These are phyloP conservation scores for Leccinum barrowsii DNA, from an alignment of 768 basidiomycete genomes.

Conservation along the genomic window DNA sequence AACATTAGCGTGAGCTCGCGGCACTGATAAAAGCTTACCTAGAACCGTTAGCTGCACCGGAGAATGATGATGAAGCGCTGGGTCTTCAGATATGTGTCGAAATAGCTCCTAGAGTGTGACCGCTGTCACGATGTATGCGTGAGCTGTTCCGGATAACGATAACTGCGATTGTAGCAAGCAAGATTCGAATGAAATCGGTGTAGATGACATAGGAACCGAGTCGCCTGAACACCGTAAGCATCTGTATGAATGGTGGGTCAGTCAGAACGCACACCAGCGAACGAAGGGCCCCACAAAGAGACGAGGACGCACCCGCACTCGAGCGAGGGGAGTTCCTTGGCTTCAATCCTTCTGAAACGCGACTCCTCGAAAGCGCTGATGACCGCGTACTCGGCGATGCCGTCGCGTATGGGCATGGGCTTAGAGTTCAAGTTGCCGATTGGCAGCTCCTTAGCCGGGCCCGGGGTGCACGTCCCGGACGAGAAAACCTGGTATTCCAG, in stretches of 20 bases:
- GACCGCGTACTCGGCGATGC: slow-evolving; percentile 86
- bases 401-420: slow-evolving; percentile 65
- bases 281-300: neutral
- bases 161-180: no score
- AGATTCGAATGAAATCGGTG: no score
- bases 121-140: no score
- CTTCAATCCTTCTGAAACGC: slow-evolving; percentile 78
- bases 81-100: no score
- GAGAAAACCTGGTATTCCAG: slow-evolving; percentile 77
- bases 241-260: neutral
- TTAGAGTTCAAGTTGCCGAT: slow-evolving; percentile 80
- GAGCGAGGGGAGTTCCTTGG: slow-evolving; percentile 70
- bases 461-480: slow-evolving; percentile 54
- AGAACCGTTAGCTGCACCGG: no score
- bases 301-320: slow-evolving; percentile 77
- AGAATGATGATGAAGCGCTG: no score
- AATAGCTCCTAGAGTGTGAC: no score
- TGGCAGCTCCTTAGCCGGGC: slow-evolving; percentile 81
- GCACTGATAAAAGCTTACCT: no score
- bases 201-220: no score
- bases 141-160: no score
- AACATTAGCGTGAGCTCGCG: no score
- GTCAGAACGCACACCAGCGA: neutral
- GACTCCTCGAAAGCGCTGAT: slow-evolving; percentile 87
- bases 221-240: no score